phyloP scores from a whole-genome alignment of 2,329 filamentous ascomycete genomes.

The Colletotrichum falcatum region DNA sequence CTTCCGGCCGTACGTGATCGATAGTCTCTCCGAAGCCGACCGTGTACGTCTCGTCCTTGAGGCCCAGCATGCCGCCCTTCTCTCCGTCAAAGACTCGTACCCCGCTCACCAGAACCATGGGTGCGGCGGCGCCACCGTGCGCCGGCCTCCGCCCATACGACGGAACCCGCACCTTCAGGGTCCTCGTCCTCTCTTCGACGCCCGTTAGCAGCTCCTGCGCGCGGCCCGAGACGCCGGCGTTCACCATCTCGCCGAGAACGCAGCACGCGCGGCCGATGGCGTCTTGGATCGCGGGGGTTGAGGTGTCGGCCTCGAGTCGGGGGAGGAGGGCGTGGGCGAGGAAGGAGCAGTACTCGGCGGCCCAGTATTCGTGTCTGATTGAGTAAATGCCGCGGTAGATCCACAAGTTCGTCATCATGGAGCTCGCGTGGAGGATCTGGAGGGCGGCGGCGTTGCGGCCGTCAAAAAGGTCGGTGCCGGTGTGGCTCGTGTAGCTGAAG shows the following conservation, averaged over 20 bases:
- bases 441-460: slow-evolving; percentile 58
- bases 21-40: slow-evolving; percentile 15
- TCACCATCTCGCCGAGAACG: slow-evolving; percentile 17
- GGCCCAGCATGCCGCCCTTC: background rate
- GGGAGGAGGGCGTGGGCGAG: slow-evolving; percentile 7
- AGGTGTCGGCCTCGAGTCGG: background rate
- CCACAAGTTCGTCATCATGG: slow-evolving; percentile 41
- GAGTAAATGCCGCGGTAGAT: slow-evolving; percentile 46
- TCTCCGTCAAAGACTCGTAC: slow-evolving; percentile 12
- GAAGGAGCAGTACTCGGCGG: slow-evolving; percentile 23
- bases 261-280: slow-evolving; percentile 17
- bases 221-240: slow-evolving; percentile 3
- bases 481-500: background rate
- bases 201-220: slow-evolving; percentile 5
- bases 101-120: background rate
- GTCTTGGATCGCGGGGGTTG: background rate
- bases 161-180: slow-evolving; percentile 1
- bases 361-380: slow-evolving; percentile 44
- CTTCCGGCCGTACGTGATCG: background rate
- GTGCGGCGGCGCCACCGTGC: background rate
- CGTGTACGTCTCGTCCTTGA: background rate
- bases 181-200: background rate
- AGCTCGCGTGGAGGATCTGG: slow-evolving; percentile 51
- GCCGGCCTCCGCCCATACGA: background rate
- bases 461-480: slow-evolving; percentile 41